Evolutionary conservation across 1,284 basidiomycete genomes (phyloP), one percentile per base, ranked within the genome.

Genomic region (Sporisorium iseilematis-ciliati): DNA sequence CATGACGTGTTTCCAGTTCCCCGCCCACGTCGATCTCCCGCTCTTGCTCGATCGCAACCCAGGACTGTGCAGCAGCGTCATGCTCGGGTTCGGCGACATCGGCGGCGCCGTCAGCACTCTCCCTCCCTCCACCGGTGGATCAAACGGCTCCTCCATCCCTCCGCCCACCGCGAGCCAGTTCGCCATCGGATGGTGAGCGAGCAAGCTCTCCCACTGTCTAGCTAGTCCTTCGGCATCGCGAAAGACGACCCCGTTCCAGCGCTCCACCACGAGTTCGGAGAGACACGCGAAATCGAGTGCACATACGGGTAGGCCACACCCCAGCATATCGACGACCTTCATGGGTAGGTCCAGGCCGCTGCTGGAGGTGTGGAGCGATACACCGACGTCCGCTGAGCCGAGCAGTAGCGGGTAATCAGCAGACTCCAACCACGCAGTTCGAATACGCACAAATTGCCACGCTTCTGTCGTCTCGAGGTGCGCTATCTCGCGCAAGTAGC

Each of bases 271-370:
- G 20, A 99, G 89, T 86, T 99, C 96, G 61, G 89, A 86, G 31
- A 99, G 87, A 84, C 95, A 97, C 41, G 88, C 87, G 83, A 97
- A 99, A 46, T 91, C 88, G 8, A 95, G 88, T 0, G 97, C 95
- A 72, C 95, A 92, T 4, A 98, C 97, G 0, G 95, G 95, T 56
- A 97, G 87, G 2, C 91, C 92, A 77, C 95, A 98, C 0, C 97
- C 97, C 86, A 99, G 97, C 97, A 99, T 98, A 85, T 99, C 97
- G 2, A 99, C 95, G 10, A 99, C 91, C 86, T 99, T 99, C 97
- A 99, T 99, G 2, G 97, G 97, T 57, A 99, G 87, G 86, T 99
- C 97, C 49, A 96, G 87, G 0, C 90, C 92, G 0, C 93, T 96
- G 0, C 93, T 95, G 84, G 93, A 94, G 18, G 91, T 90, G 85